Evolutionary conservation across 768 basidiomycete genomes (phyloP), one percentile per base, ranked within the genome.

Genomic region (Macrolepiota albuminosa): DNA sequence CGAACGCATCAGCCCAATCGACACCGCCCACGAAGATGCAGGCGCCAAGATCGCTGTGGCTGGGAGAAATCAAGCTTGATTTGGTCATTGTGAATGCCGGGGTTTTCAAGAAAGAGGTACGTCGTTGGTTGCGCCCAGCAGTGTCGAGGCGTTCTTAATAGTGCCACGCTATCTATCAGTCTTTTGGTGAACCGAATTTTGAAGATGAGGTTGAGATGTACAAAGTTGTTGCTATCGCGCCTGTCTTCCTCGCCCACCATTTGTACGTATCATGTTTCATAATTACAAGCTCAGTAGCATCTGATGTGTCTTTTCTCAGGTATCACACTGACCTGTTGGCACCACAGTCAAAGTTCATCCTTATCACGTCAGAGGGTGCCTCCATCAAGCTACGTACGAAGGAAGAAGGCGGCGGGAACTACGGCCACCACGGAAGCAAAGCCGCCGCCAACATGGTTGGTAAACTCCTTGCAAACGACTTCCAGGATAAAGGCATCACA

Each of bases 371-470:
- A 3, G 80, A 82, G 69, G 78, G 75, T 7, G 80, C 78, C 0
- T 78, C 78, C 3, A 75, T 80, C 57, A 66, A 65, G 34, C 69
- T 81, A 13, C 69, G 79, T 6, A 80, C 78, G 0, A 66, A 69
- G 61, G 72, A 71, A 43, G 80, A 82, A 69, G 79, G 79, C 37
- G 78, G 78, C 1, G 77, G 78, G 13, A 81, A 79, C 66, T 80
- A 75, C 59, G 79, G 77, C 18, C 80, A 81, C 64, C 80, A 81
- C 62, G 79, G 75, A 2, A 75, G 72, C 58, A 82, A 82, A 67
- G 77, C 75, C 2, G 80, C 80, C 21, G 73, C 70, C 7, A 81
- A 82, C 61, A 82, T 82, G 80, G 71, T 77, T 10, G 79, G 78
- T 2, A 73, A 74, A 47, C 66, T 81, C 24, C 63, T 81, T 42